phyloP scores from a whole-genome alignment of 78 protist genomes.

The Dictyostelium intermedium region DNA sequence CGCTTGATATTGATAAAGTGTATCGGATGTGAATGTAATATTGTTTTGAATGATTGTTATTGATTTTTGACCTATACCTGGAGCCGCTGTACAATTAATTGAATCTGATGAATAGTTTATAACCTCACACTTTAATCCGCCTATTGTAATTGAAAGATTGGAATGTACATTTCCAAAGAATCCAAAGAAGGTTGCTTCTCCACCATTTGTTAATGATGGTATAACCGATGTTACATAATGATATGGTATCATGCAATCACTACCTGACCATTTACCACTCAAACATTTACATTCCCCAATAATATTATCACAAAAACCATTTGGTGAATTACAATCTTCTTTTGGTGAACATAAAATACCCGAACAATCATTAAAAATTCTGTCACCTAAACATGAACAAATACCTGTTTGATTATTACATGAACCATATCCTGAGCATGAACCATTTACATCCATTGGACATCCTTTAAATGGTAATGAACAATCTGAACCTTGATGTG shows the following conservation, averaged over 20 bases:
- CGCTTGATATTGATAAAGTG: neutral
- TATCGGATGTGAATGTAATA: neutral
- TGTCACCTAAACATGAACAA: neutral
- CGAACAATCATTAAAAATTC: neutral
- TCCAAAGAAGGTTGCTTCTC: neutral
- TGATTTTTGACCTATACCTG: neutral
- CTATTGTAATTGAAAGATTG: neutral
- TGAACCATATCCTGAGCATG: neutral
- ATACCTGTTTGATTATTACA: neutral
- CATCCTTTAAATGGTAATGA: neutral
- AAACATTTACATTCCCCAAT: neutral
- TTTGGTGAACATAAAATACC: neutral
- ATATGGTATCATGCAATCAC: neutral
- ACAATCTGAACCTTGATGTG: neutral
- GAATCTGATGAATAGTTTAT: neutral
- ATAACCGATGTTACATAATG: neutral
- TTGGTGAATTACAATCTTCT: neutral
- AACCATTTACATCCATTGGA: neutral
- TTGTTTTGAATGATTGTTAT: neutral
- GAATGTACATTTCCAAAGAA: neutral
- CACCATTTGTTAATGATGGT: neutral
- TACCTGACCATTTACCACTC: neutral
- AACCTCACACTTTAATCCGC: neutral
- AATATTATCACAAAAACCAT: neutral
- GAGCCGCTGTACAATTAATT: neutral